phyloP scores from a whole-genome alignment of 345 rosid species.

The Theobroma cacao region DNA sequence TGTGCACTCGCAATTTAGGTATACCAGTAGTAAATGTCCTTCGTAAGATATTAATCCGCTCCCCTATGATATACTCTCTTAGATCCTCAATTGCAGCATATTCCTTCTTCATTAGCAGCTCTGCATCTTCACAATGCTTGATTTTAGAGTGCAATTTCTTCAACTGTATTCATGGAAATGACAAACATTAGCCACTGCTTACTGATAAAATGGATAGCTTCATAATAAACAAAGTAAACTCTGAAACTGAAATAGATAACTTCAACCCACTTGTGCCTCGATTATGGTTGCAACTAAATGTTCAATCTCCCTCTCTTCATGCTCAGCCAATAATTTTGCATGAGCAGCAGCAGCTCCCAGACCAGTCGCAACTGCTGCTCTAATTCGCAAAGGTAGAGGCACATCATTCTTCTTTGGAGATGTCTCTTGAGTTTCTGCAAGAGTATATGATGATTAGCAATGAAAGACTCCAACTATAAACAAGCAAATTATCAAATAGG shows the following conservation, averaged over 20 bases:
- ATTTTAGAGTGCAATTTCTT: slow-evolving; percentile 69
- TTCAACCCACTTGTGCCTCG: slow-evolving; percentile 63
- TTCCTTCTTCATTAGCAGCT: slow-evolving; percentile 77
- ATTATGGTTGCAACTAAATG: slow-evolving; percentile 54
- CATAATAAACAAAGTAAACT: background rate
- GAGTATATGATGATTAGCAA: slow-evolving; percentile 6
- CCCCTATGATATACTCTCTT: slow-evolving; percentile 35
- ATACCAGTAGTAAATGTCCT: slow-evolving; percentile 44
- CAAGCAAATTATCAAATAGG: background rate
- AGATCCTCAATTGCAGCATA: slow-evolving; percentile 48
- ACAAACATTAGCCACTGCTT: background rate
- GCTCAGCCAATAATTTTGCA: slow-evolving; percentile 79
- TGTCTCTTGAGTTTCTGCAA: slow-evolving; percentile 46
- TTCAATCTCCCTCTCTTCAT: slow-evolving; percentile 80
- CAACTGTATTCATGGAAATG: slow-evolving; percentile 39
- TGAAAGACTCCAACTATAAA: background rate
- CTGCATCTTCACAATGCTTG: slow-evolving; percentile 62
- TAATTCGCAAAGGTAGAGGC: slow-evolving; percentile 60
- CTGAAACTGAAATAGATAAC: background rate
- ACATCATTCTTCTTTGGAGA: slow-evolving; percentile 33
- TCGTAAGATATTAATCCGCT: slow-evolving; percentile 46
- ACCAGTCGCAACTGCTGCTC: slow-evolving; percentile 73
- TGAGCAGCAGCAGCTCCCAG: slow-evolving; percentile 82
- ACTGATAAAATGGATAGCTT: background rate
- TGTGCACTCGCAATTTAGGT: slow-evolving; percentile 60